Base-by-base conservation (phyloP, 192 early-diverging fungal species). In the Gamsiella multidivaricata region DNA sequence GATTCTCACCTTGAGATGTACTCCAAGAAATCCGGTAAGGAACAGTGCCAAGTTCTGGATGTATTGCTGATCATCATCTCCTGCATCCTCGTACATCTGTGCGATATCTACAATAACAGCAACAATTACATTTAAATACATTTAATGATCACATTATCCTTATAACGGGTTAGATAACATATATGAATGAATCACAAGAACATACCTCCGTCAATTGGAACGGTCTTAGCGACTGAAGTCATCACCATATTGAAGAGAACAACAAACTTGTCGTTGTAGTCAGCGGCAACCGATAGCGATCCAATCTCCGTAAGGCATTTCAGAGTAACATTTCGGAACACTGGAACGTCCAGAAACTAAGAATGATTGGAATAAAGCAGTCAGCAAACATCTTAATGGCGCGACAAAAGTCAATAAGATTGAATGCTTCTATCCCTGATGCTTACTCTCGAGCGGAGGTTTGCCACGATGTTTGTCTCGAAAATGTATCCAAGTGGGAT, bases 271-370 rank as follows among this genome's bases (percentile, higher is more conserved):
- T 93, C 91, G 68, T 90, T 85, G 73, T 97, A 97, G 39, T 96
- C 93, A 12, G 81, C 82, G 29, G 87, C 85, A 17, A 95, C 88
- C 36, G 93, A 87, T 18, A 98, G 80, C n/a, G 87, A 87, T 45
- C 93, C 97, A 81, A 99, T 98, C 70, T 99, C 98, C 32, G 96
- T 98, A 61, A 99, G 82, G 78, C 98, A 99, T 81, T 97, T 96
- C 58, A 99, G 82, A 4, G 96, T 93, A 28, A 95, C 88, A 79
- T 98, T 99, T 34, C 95, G 90, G 80, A 96, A 97, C 53, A 89
- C 88, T 20, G 90, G 88, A 14, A 92, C 89, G 50, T 91, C 89
- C 61, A 99, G 84, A 76, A 99, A 99, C 86, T 93, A 71, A 18
- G 66, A 26, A 53, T 39, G 36, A 42, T 26, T 37, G 32, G 14